These are phyloP conservation scores for Syncephalastrum monosporum DNA, from an alignment of 371 early-diverging fungal genomes.

Conservation along the genomic window DNA sequence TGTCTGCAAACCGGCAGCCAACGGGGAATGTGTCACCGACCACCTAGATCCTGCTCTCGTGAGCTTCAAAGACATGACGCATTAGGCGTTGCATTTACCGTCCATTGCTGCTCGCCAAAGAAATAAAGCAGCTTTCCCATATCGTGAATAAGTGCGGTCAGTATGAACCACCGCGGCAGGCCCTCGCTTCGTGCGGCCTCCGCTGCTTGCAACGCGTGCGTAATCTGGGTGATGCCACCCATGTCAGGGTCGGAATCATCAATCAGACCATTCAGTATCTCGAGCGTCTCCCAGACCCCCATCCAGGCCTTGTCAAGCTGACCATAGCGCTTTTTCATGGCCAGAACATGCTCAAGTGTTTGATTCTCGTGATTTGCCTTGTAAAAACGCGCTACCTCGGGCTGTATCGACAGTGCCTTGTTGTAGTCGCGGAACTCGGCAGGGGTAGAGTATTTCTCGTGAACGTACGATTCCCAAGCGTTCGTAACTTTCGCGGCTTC, in stretches of 20 bases:
- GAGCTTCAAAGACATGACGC: background rate
- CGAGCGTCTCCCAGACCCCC: conserved; percentile 59
- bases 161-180: conserved; percentile 55
- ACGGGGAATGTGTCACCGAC: conserved; percentile 27
- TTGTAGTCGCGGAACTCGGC: conserved; percentile 30
- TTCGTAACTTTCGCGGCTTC: conserved; percentile 1
- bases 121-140: conserved; percentile 56
- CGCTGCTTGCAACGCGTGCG: conserved; percentile 59
- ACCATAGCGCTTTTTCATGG: conserved; percentile 27
- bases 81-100: conserved; percentile 22
- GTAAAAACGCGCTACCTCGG: conserved; percentile 32
- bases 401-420: conserved; percentile 21
- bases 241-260: conserved; percentile 57
- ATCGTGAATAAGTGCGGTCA: conserved; percentile 60
- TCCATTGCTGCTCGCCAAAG: conserved; percentile 56
- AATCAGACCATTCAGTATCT: conserved; percentile 43
- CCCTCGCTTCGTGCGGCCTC: conserved; percentile 54
- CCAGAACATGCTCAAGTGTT: conserved; percentile 34
- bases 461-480: conserved; percentile 1
- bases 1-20: conserved; percentile 21
- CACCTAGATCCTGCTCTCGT: conserved; percentile 1
- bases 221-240: conserved; percentile 35
- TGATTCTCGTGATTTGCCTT: conserved; percentile 47
- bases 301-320: conserved; percentile 31
- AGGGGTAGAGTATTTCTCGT: background rate